Evolutionary conservation across 257 asterid genomes (phyloP), one percentile per base, ranked within the genome.

Genomic region (Osmanthus fragrans): DNA sequence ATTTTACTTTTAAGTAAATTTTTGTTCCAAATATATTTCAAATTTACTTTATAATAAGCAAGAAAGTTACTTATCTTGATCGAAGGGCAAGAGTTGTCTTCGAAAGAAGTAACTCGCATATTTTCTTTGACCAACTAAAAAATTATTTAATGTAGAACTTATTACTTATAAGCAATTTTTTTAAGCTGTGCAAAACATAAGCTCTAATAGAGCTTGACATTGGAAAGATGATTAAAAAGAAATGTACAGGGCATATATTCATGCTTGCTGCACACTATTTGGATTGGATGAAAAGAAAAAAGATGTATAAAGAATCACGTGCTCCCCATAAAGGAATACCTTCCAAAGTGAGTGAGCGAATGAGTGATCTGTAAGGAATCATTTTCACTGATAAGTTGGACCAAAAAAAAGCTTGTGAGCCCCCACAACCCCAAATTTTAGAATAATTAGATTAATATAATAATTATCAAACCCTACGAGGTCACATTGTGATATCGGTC

Each of bases 331-430:
- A 54, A 54, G 64, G 25, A 54, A 54, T 54, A 54, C 64, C 64
- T 54, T 54, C 64, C 64, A 54, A 54, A 4, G 64, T 19, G 64
- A 18, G 64, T 5, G 64, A 51, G 83, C 84, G 94, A 88, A 77
- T 76, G 80, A 77, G 79, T 82, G 80, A 80, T 63, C 88, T 71
- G 86, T 82, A 80, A 85, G 87, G 86, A 89, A 84, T 80, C 84
- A 81, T 37, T 79, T 80, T 78, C 49, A 70, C 79, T 76, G 81
- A 76, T 81, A 86, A 80, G 42, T 74, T 72, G 37, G 75, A 63
- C 79, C 64, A 70, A 64, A 39, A 79, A 7, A 68, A 78, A 76
- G 70, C 3, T n/a, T 19, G 25, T 19, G 9, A 16, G 64, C 64
- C 64, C 64, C 64, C 64, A 54, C 64, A 54, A 54, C 27, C 63